Evolutionary conservation across 345 rosid species (phyloP).

Genomic region (Lumnitzera racemosa): DNA sequence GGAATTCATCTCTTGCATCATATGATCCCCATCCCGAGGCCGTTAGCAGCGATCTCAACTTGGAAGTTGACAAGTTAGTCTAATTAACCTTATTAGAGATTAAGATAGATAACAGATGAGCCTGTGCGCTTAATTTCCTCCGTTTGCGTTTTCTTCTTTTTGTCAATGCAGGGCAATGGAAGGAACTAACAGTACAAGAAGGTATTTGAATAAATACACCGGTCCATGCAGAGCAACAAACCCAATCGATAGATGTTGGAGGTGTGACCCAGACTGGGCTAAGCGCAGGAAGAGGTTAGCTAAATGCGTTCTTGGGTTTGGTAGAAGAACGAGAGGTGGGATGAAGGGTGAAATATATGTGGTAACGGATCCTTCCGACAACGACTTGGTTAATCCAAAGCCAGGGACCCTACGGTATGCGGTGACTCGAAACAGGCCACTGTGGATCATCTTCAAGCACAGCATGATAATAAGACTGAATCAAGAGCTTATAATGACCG

Average conservation of each 20-base stretch:
- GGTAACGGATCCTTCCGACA: slow-evolving; percentile 55
- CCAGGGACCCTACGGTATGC: slow-evolving; percentile 31
- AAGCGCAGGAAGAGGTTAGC: slow-evolving; percentile 44
- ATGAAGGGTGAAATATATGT: slow-evolving; percentile 42
- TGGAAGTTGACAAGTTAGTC: slow-evolving; percentile 33
- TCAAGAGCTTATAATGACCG: slow-evolving; percentile 52
- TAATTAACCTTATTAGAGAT: not conserved
- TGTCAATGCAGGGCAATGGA: slow-evolving; percentile 10
- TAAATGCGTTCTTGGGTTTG: slow-evolving; percentile 62
- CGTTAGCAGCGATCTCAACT: slow-evolving; percentile 36
- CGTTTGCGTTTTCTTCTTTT: not conserved
- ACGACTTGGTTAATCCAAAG: slow-evolving; percentile 22
- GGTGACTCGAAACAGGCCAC: slow-evolving; percentile 31
- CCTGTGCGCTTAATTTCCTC: too few relatives aligned
- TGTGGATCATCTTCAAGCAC: slow-evolving; percentile 47
- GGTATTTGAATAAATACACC: slow-evolving; percentile 18
- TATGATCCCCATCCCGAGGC: slow-evolving; percentile 45
- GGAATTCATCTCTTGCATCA: slow-evolving; percentile 22
- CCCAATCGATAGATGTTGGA: slow-evolving; percentile 87
- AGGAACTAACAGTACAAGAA: slow-evolving; percentile 35
- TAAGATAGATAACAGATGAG: too few relatives aligned
- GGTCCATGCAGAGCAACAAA: slow-evolving; percentile 54
- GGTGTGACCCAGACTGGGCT: slow-evolving; percentile 62
- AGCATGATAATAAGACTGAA: slow-evolving; percentile 55
- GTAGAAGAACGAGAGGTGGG: slow-evolving; percentile 54